Percentiles rank a stretch among this genome's conserved stretches.
phyloP scores from a whole-genome alignment of 2,329 filamentous ascomycete species.

The Pseudomassariella vexata region DNA sequence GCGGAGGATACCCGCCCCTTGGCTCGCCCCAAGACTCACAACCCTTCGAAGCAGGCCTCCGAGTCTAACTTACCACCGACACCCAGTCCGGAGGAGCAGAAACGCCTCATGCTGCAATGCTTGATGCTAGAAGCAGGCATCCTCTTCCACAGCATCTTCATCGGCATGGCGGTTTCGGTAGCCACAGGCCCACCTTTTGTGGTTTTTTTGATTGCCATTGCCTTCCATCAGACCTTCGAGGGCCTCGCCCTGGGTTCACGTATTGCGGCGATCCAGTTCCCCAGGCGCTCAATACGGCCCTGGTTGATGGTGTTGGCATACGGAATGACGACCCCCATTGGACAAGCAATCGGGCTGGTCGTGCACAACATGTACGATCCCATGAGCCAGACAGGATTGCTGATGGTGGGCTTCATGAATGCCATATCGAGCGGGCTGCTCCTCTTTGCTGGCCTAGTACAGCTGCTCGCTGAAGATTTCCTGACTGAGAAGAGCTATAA shows the following conservation, averaged over 20 bases:
- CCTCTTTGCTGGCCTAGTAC: constrained; percentile 77
- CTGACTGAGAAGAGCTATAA: constrained; percentile 69
- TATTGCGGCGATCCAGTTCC: constrained; percentile 78
- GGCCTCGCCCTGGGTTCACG: constrained; percentile 79
- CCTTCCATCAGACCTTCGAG: constrained; percentile 85
- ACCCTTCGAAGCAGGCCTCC: constrained; percentile 11
- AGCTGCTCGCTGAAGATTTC: constrained; percentile 82
- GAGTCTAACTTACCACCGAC: constrained; percentile 20
- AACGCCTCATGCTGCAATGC: constrained; percentile 68
- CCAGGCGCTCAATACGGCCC: constrained; percentile 65
- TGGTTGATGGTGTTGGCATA: constrained; percentile 80
- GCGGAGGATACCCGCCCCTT: constrained; percentile 23
- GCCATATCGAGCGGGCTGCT: constrained; percentile 76
- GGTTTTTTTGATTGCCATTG: constrained; percentile 74
- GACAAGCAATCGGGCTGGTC: constrained; percentile 74
- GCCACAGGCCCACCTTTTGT: constrained; percentile 74
- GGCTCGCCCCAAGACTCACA: constrained; percentile 11
- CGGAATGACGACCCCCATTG: constrained; percentile 71
- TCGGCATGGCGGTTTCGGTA: constrained; percentile 80
- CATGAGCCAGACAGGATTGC: constrained; percentile 64
- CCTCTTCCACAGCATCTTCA: constrained; percentile 79
- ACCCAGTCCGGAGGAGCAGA: constrained; percentile 49
- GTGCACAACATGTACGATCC: constrained; percentile 79
- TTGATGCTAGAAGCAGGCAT: constrained; percentile 78
- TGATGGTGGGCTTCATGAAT: constrained; percentile 85